These are phyloP conservation scores for Ceratocystis eucalypticola DNA, from an alignment of 2,329 filamentous ascomycete species.

Conservation along the genomic window DNA sequence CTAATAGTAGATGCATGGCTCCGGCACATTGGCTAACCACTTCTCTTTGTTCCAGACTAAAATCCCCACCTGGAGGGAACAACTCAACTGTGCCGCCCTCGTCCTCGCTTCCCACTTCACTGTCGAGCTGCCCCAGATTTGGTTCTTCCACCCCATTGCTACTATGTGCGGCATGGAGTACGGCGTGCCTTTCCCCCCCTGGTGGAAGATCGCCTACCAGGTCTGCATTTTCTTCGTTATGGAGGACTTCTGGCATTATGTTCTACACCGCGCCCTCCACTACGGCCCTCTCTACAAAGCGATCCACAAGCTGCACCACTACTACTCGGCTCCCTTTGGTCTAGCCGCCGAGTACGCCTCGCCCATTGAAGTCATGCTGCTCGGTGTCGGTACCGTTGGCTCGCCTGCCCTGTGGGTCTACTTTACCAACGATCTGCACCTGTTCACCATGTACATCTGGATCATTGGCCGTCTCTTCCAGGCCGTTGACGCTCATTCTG, in stretches of 20 bases:
- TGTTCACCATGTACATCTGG: slow-evolving; percentile 96
- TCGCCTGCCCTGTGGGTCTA: slow-evolving; percentile 72
- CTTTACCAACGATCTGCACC: slow-evolving; percentile 75
- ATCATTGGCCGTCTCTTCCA: slow-evolving; percentile 88
- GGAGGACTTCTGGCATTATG: slow-evolving; percentile 98
- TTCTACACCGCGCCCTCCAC: slow-evolving; percentile 83
- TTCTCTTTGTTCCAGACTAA: slow-evolving; percentile 40
- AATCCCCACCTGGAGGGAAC: slow-evolving; percentile 81
- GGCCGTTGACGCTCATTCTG: slow-evolving; percentile 93
- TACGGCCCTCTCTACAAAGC: slow-evolving; percentile 90
- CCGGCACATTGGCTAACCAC: neutral
- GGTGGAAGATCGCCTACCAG: slow-evolving; percentile 79
- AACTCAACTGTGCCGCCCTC: slow-evolving; percentile 85
- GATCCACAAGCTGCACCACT: slow-evolving; percentile 98
- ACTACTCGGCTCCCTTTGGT: slow-evolving; percentile 94
- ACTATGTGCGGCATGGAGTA: slow-evolving; percentile 83
- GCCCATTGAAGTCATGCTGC: slow-evolving; percentile 89
- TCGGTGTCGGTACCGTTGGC: slow-evolving; percentile 76
- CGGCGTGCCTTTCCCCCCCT: slow-evolving; percentile 73
- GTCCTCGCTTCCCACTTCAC: slow-evolving; percentile 94
- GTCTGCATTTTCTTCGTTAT: slow-evolving; percentile 89
- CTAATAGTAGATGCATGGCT: too few species aligned
- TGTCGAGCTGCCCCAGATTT: slow-evolving; percentile 95
- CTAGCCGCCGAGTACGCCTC: slow-evolving; percentile 95
- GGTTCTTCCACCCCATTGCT: slow-evolving; percentile 96